Evolutionary conservation across 345 rosid genomes (phyloP).

Genomic region (Zanthoxylum bungeanum): DNA sequence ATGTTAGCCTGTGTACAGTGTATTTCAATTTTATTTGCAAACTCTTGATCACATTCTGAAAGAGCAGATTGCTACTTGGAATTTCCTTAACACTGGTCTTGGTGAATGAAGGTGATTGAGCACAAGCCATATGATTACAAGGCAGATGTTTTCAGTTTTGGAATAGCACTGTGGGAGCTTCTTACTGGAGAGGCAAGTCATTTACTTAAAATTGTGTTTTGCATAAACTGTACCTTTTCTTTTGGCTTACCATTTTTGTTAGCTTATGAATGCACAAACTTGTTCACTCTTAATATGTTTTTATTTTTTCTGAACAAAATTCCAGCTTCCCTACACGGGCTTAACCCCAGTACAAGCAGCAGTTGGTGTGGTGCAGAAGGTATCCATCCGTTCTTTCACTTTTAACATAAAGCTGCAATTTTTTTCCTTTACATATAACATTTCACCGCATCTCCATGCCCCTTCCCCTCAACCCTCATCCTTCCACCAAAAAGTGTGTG

Average conservation of each 20-base stretch:
- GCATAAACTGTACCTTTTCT: neutral
- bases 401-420: neutral
- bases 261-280: constrained; percentile 5
- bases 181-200: constrained; percentile 80
- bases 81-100: constrained; percentile 17
- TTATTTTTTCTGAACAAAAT: constrained; percentile 5
- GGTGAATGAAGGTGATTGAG: constrained; percentile 75
- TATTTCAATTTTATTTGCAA: neutral
- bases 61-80: neutral
- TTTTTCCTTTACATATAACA: neutral
- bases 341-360: constrained; percentile 92
- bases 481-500: neutral
- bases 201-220: neutral
- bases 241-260: constrained; percentile 3
- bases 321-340: constrained; percentile 73
- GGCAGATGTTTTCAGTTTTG: constrained; percentile 94
- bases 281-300: neutral
- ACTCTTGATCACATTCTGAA: neutral
- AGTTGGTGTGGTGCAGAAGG: constrained; percentile 93
- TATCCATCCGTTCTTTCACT: constrained; percentile 20
- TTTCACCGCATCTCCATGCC: neutral
- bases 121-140: constrained; percentile 88
- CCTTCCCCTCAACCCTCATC: neutral
- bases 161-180: constrained; percentile 87
- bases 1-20: no score